A percentile compares a stretch with the other conserved stretches of the same genome.
Evolutionary conservation across 345 rosid genomes (phyloP).

Genomic region (Xanthoceras sorbifolium): DNA sequence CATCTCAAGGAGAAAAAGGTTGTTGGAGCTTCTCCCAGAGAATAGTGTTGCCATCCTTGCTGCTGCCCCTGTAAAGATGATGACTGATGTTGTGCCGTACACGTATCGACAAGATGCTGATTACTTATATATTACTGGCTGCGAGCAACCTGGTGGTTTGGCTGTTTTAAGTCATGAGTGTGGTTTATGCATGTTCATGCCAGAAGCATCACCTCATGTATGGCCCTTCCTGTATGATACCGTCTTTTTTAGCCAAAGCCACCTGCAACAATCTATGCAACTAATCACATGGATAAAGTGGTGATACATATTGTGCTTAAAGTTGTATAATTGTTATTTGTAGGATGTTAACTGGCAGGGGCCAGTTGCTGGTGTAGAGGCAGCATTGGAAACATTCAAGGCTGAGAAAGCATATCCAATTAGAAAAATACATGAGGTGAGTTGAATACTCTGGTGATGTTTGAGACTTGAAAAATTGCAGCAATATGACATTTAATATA

Average conservation of each 20-base stretch:
- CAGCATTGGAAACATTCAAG: constrained; percentile 73
- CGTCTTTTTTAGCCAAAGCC: constrained; percentile 11
- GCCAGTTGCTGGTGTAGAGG: constrained; percentile 84
- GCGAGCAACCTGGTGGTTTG: constrained; percentile 94
- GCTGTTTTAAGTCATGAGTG: constrained; percentile 71
- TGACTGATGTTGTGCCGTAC: constrained; percentile 94
- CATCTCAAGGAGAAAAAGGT: constrained; percentile 65
- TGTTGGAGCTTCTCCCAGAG: constrained; percentile 78
- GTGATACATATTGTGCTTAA: background rate
- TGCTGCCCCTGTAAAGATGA: constrained; percentile 91
- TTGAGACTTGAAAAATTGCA: constrained; percentile 2
- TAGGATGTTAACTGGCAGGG: constrained; percentile 96
- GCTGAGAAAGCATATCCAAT: constrained; percentile 87
- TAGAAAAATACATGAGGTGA: constrained; percentile 65
- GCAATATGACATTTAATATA: background rate
- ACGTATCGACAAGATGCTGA: constrained; percentile 88
- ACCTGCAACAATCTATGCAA: constrained; percentile 10
- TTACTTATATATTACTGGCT: constrained; percentile 84
- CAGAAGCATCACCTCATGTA: constrained; percentile 76
- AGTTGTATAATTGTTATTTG: constrained; percentile 15
- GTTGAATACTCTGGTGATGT: constrained; percentile 26
- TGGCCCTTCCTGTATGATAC: constrained; percentile 20
- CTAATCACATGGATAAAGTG: background rate
- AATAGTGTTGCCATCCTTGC: constrained; percentile 79
- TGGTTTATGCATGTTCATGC: constrained; percentile 99